Base-by-base conservation (phyloP, 495 filamentous ascomycete species). In the Pseudotulostoma volvatum region DNA sequence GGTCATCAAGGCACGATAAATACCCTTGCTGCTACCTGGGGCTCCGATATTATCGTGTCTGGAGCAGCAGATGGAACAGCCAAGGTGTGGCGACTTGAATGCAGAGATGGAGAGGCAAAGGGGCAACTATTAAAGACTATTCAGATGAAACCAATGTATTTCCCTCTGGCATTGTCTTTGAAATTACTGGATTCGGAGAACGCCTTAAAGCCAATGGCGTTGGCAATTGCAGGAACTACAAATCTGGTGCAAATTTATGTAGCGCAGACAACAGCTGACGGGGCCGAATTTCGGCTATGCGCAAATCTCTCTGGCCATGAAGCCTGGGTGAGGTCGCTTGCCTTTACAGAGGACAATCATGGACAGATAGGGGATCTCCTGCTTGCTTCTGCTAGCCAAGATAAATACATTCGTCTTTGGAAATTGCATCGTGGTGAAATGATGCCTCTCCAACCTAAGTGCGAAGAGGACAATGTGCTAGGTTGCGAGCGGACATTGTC, bases 401-500 rank as follows among this genome's bases (percentile, higher is more conserved):
- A 99, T 49, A 95, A 88, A 56, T 99, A 95, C 48, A 80, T 96
- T 53, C 79, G 90, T 31, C 67, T 99, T 16, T 99, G 90, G 92
- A 74, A 86, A 34, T 53, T 96, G 16, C 82, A 79, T 38, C 67
- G 72, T 37, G 82, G 79, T 11, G 70, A 73, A 54, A 55, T 56
- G 28, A 45, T 43, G 8, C 42, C 44, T 35, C 41, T 48, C 28
- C 43, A 51, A 7, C 47, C 53, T 4, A 56, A 53, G 18, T 64
- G 64, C 45, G 60, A 61, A n/a, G 53, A 55, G 9, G 63, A 64
- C 36, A 69, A 76, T 37, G 52, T 76, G 31, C 67, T 79, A 1
- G 74, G 78, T 19, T 68, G 77, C 20, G 64, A 73, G 46, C 66
- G 66, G 2, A 63, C 60, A 0, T 63, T 92, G 0, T 86, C 83